phyloP scores from a whole-genome alignment of 768 basidiomycete genomes.

The Flagelloscypha sp. region DNA sequence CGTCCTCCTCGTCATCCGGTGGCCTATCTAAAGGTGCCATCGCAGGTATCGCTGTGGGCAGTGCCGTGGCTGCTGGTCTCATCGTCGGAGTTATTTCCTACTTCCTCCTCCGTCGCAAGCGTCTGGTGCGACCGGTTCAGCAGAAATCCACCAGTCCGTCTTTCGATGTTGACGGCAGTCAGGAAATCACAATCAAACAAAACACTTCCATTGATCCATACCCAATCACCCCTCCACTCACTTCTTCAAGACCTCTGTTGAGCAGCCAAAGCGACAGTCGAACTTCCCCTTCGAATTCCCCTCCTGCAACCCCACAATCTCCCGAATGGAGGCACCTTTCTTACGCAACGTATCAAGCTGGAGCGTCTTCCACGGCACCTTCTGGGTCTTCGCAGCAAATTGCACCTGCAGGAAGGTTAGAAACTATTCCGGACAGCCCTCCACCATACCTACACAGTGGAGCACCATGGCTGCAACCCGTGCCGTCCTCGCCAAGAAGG shows the following conservation, averaged over 20 bases:
- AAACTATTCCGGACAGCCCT: constrained; percentile 7
- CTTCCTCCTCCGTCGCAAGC: constrained; percentile 3
- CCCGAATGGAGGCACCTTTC: constrained; percentile 6
- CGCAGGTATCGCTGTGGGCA: constrained; percentile 13
- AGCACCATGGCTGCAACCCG: constrained; percentile 3
- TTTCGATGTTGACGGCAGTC: not conserved
- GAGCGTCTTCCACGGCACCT: constrained; percentile 5
- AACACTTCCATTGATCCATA: not conserved
- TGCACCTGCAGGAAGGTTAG: too few relatives aligned
- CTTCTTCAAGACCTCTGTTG: not conserved
- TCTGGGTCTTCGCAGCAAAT: not conserved
- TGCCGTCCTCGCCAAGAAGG: constrained; percentile 13
- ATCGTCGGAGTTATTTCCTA: constrained; percentile 5
- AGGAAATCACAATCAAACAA: not conserved
- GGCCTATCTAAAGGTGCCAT: constrained; percentile 12
- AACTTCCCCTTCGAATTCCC: not conserved
- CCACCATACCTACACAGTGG: constrained; percentile 7
- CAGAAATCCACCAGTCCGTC: not conserved
- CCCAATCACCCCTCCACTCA: not conserved
- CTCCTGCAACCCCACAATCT: constrained; percentile 6
- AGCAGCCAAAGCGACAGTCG: constrained; percentile 8
- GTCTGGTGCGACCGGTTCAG: not conserved
- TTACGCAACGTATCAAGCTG: not conserved
- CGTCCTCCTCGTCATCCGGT: constrained; percentile 2
- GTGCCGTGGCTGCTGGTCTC: constrained; percentile 9